Base-by-base conservation (phyloP, 1,284 basidiomycete genomes). In the Tylopilus orsonianus region DNA sequence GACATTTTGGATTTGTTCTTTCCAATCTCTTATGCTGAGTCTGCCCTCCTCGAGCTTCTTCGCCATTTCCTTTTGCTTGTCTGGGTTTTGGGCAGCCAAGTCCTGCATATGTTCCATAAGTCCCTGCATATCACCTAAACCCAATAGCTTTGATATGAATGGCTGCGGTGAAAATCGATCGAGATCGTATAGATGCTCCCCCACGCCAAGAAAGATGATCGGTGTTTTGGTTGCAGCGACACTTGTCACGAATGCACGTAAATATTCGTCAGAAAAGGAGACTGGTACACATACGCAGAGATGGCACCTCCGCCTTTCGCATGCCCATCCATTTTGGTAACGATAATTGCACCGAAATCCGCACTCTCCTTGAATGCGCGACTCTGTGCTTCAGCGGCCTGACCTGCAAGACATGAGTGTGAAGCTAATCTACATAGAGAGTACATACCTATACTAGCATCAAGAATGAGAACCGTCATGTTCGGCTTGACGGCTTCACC, bases 291-390 rank as follows among this genome's bases (percentile, higher is more conserved):
- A 56, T 71, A 95, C 94, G 96, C 96, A 40, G 97, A 99, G 55
- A 99, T 99, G 29, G 97, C 97, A 51, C 97, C 97, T 70, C 97
- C 97, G 57, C 97, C 97, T 69, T 98, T 99, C 1, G 97, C 97
- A 66, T 99, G 97, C 6, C 97, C 97, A 62, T 99, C 97, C 82
- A 99, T 93, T 73, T 99, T 99, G 19, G 97, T 99, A 16, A 99
- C 96, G 56, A 99, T 97, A 60, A 99, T 99, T 1, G 96, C 95
- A 58, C 96, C 97, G 68, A 98, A 99, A 64, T 97, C 86, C 13
- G 95, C 91, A 55, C 90, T 94, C 54, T 98, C 94, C 71, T 99
- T 99, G 80, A 99, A 99, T 1, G 97, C 97, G 33, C 84, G 82
- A 66, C 87, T 90, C 66, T 99, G 97, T 4, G 90, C 89, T 67